A percentile compares a stretch with the other conserved stretches of the same genome.
phyloP scores from a whole-genome alignment of 352 stramenopile species.

The Phytophthora gonapodyides region DNA sequence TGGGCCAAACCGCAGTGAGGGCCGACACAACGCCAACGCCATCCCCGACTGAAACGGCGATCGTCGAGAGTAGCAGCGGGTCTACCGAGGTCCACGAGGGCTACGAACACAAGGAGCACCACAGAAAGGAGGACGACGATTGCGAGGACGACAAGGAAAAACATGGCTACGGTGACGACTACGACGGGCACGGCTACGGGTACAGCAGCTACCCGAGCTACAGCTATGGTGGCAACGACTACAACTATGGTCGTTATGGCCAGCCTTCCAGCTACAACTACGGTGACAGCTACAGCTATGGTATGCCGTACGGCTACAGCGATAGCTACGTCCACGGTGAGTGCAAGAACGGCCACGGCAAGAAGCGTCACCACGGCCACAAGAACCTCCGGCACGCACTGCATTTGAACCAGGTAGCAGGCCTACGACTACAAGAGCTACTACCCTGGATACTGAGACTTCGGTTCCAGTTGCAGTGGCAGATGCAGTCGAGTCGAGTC shows the following conservation, averaged over 20 bases:
- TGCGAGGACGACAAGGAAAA: background rate
- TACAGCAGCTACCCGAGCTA: no score
- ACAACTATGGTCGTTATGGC: background rate
- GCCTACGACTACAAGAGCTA: background rate
- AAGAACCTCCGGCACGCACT: no score
- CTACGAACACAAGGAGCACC: constrained; percentile 4
- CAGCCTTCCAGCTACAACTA: constrained; percentile 6
- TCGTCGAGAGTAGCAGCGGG: background rate
- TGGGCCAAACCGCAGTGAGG: constrained; percentile 1
- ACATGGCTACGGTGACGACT: no score
- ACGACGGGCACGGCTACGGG: no score
- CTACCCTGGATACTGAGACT: no score
- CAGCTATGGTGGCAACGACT: no score
- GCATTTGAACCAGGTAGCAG: no score
- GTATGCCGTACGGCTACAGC: background rate
- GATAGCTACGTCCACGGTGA: background rate
- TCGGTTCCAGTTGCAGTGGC: no score
- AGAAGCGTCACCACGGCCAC: background rate
- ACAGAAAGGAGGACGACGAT: background rate
- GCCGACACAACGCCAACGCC: constrained; percentile 1
- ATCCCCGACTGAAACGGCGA: constrained; percentile 1
- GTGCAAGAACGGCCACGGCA: constrained; percentile 2
- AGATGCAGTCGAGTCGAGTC: no score
- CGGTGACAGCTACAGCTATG: constrained; percentile 4
- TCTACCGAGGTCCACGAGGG: background rate